Evolutionary conservation across 1,284 basidiomycete species (phyloP).

Genomic region (Boletus semigastroideus): DNA sequence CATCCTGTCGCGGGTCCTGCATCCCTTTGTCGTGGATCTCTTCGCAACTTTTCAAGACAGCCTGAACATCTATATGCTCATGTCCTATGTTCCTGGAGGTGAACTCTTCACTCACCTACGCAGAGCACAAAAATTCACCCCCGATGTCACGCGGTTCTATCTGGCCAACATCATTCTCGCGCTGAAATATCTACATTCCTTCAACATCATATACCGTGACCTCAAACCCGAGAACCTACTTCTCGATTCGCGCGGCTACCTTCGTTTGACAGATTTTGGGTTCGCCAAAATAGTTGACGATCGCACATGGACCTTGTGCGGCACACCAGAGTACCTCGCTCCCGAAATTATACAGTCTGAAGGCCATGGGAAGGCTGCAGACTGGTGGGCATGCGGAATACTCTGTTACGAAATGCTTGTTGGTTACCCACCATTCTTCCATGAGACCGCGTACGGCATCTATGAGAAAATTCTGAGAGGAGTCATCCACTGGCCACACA

Average conservation of each 20-base stretch:
- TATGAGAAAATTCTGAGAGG: conserved; percentile 93
- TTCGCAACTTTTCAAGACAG: conserved; percentile 97
- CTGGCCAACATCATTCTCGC: conserved; percentile 96
- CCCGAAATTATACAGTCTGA: conserved; percentile 96
- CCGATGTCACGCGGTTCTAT: conserved; percentile 98
- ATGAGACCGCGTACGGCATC: conserved; percentile 91
- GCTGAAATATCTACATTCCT: conserved; percentile 94
- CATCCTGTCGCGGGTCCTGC: conserved; percentile 84
- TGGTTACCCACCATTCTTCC: conserved; percentile 92
- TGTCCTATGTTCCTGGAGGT: conserved; percentile 97
- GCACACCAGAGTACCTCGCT: conserved; percentile 95
- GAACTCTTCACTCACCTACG: conserved; percentile 95
- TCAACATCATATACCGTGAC: conserved; percentile 99
- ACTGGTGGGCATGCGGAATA: conserved; percentile 99
- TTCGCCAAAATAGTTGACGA: conserved; percentile 99
- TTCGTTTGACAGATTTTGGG: conserved; percentile 97
- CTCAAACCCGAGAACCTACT: conserved; percentile 98
- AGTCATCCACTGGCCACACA: conserved; percentile 90
- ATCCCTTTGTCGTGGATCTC: conserved; percentile 82
- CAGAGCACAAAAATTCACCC: conserved; percentile 92
- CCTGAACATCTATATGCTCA: conserved; percentile 97
- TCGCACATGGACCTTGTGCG: conserved; percentile 99
- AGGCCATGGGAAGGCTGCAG: conserved; percentile 97
- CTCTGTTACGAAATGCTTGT: conserved; percentile 98
- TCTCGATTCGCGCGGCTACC: conserved; percentile 91